These are phyloP conservation scores for Neonectria magnoliae DNA, from an alignment of 2,329 filamentous ascomycete genomes.

Conservation along the genomic window DNA sequence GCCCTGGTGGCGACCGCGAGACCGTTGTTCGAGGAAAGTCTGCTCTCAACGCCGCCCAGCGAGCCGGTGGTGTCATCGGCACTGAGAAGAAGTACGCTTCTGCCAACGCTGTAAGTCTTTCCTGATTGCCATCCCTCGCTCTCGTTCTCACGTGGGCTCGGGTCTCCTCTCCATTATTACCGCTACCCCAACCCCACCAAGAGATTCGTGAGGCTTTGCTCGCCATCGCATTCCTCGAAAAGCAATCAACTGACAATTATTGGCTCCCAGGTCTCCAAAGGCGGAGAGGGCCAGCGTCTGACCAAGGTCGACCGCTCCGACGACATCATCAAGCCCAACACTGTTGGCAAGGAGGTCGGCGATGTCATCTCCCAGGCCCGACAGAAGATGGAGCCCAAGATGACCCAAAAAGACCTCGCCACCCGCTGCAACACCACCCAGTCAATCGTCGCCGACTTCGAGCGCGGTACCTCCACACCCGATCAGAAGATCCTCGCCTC, in stretches of 20 bases:
- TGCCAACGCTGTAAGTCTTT: conserved; percentile 70
- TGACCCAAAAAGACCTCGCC: conserved; percentile 91
- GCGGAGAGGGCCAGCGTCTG: conserved; percentile 85
- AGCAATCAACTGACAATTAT: conserved; percentile 28
- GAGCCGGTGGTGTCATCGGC: conserved; percentile 76
- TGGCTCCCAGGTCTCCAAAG: conserved; percentile 35
- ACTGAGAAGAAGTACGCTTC: conserved; percentile 92
- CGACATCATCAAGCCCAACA: conserved; percentile 98
- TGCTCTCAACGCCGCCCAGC: conserved; percentile 88
- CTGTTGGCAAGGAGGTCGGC: conserved; percentile 82
- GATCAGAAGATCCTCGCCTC: conserved; percentile 83
- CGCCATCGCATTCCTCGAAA: not conserved
- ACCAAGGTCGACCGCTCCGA: conserved; percentile 98
- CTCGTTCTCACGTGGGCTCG: conserved; percentile 12
- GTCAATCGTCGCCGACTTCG: conserved; percentile 83
- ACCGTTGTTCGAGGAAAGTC: conserved; percentile 86
- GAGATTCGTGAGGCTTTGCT: not conserved
- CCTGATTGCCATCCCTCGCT: not conserved
- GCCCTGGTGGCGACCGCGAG: conserved; percentile 78
- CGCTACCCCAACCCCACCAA: conserved; percentile 14
- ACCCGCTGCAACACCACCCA: conserved; percentile 90
- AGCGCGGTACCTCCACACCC: conserved; percentile 79
- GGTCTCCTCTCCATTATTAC: not conserved
- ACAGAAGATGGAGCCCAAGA: conserved; percentile 86
- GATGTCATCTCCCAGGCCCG: conserved; percentile 84